phyloP scores from a whole-genome alignment of 176 grass and related monocot species.

The Aegilops tauschii region DNA sequence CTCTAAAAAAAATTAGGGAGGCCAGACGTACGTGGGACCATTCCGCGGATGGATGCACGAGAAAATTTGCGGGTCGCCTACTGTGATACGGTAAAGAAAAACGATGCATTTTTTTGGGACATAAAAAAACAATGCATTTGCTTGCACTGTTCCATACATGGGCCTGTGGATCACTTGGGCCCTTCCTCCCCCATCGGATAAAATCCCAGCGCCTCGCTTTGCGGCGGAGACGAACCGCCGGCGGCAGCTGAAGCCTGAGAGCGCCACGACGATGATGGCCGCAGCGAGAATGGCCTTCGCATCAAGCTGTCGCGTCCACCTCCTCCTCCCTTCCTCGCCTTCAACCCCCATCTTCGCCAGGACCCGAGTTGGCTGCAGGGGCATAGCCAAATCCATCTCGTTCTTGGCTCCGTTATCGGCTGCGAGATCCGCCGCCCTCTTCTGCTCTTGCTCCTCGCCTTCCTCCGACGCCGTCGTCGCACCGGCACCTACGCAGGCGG shows the following conservation, averaged over 20 bases:
- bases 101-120: too few relatives aligned
- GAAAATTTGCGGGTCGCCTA: too few relatives aligned
- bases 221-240: neutral
- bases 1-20: too few relatives aligned
- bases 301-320: neutral
- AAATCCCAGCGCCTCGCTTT: neutral
- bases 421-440: slow-evolving; percentile 30
- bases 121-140: too few relatives aligned
- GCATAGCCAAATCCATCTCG: slow-evolving; percentile 2
- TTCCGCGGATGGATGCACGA: too few relatives aligned
- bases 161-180: neutral
- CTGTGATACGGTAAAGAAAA: too few relatives aligned
- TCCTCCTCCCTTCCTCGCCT: neutral
- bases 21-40: too few relatives aligned
- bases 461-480: neutral
- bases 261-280: slow-evolving; percentile 5
- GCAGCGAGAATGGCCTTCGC: slow-evolving; percentile 33
- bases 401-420: slow-evolving; percentile 17
- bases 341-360: slow-evolving; percentile 7
- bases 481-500: neutral
- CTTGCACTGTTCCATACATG: neutral
- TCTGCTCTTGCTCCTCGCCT: slow-evolving; percentile 21
- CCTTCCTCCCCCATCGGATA: slow-evolving; percentile 20
- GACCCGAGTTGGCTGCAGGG: neutral
- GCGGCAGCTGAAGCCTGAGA: neutral